phyloP scores from a whole-genome alignment of 768 basidiomycete genomes.

The Naematelia aurantialba region DNA sequence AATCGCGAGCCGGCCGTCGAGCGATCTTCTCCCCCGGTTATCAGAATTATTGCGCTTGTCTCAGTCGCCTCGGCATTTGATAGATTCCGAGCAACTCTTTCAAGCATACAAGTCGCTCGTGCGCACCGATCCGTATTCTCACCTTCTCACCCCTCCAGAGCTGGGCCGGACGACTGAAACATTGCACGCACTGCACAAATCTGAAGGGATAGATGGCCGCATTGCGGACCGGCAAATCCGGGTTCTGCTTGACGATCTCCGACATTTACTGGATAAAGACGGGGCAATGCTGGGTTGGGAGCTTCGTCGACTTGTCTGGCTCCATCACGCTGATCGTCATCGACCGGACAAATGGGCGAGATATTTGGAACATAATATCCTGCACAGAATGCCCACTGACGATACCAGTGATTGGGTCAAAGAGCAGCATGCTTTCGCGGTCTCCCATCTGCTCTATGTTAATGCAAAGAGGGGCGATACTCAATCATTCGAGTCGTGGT shows the following conservation, averaged over 20 bases:
- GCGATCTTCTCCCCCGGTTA: neutral
- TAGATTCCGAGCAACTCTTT: conserved; percentile 3
- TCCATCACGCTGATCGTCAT: neutral
- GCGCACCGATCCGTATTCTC: conserved; percentile 21
- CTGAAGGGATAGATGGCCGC: conserved; percentile 11
- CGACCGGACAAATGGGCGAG: neutral
- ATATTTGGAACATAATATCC: neutral
- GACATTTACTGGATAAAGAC: conserved; percentile 11
- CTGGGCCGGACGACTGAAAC: conserved; percentile 13
- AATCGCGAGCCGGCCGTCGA: neutral
- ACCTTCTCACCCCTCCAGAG: conserved; percentile 25
- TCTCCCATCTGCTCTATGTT: conserved; percentile 35
- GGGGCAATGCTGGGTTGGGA: conserved; percentile 6
- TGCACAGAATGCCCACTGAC: neutral
- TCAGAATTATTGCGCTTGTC: neutral
- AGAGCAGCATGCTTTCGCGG: neutral
- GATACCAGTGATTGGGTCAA: neutral
- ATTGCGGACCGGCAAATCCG: conserved; percentile 2
- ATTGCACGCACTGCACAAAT: conserved; percentile 4
- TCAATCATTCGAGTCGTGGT: conserved; percentile 17
- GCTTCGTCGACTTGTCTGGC: conserved; percentile 6
- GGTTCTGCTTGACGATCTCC: conserved; percentile 15
- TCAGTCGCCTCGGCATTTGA: neutral
- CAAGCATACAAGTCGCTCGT: conserved; percentile 11
- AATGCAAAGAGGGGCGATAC: conserved; percentile 18